These are phyloP conservation scores for Alternaria viburni DNA, from an alignment of 2,329 filamentous ascomycete species.

Conservation along the genomic window DNA sequence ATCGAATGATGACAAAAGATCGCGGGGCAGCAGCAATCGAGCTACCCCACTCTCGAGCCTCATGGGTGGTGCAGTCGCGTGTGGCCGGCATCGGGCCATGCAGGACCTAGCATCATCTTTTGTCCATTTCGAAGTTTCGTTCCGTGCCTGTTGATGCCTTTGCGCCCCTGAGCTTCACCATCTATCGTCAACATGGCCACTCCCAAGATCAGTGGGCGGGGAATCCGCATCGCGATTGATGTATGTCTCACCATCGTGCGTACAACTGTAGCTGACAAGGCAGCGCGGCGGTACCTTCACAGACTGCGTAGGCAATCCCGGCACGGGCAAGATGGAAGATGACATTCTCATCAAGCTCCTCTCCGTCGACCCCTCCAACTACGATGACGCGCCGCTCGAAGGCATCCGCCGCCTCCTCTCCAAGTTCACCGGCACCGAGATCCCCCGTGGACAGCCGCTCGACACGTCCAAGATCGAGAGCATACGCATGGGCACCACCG, in stretches of 20 bases:
- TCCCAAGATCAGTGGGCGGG: slow-evolving; percentile 51
- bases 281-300: slow-evolving; percentile 88
- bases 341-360: slow-evolving; percentile 87
- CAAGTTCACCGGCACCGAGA: slow-evolving; percentile 75
- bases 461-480: slow-evolving; percentile 86
- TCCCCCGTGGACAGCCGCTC: slow-evolving; percentile 78
- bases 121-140: not conserved
- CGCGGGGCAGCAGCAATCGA: slow-evolving; percentile 13
- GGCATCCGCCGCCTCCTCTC: slow-evolving; percentile 86
- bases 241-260: slow-evolving; percentile 23
- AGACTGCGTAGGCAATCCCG: slow-evolving; percentile 85
- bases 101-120: not conserved
- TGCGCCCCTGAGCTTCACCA: not conserved
- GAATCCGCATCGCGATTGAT: slow-evolving; percentile 76
- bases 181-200: slow-evolving; percentile 27
- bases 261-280: not conserved
- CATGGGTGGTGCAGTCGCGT: not conserved
- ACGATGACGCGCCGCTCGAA: slow-evolving; percentile 88
- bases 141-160: not conserved
- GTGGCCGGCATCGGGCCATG: not conserved
- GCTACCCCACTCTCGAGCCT: slow-evolving; percentile 10
- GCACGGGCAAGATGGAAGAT: slow-evolving; percentile 70
- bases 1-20: slow-evolving; percentile 9
- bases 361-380: slow-evolving; percentile 89
- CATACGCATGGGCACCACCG: slow-evolving; percentile 95